phyloP scores from a whole-genome alignment of 2,329 filamentous ascomycete species.

The Shiraia sp. region DNA sequence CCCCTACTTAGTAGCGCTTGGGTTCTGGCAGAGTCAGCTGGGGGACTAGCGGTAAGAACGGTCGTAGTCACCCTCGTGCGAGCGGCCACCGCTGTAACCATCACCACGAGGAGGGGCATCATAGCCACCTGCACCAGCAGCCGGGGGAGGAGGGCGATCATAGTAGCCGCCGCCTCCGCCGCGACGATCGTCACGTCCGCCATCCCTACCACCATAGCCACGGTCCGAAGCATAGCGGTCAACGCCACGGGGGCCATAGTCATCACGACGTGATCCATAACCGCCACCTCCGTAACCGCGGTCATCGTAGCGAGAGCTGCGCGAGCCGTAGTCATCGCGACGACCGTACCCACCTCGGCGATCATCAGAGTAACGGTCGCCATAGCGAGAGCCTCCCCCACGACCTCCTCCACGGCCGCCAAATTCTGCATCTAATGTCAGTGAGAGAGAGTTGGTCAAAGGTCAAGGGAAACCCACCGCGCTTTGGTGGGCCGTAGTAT shows the following conservation, averaged over 20 bases:
- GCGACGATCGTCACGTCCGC: slow-evolving; percentile 55
- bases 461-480: slow-evolving; percentile 65
- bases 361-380: slow-evolving; percentile 52
- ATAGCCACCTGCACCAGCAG: slow-evolving; percentile 34
- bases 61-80: slow-evolving; percentile 51
- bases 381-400: slow-evolving; percentile 53
- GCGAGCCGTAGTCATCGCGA: slow-evolving; percentile 54
- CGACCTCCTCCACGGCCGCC: slow-evolving; percentile 52
- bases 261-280: slow-evolving; percentile 48
- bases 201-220: slow-evolving; percentile 58
- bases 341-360: slow-evolving; percentile 50
- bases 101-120: slow-evolving; percentile 44
- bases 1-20: slow-evolving; percentile 41
- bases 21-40: slow-evolving; percentile 43
- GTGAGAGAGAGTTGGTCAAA: slow-evolving; percentile 4
- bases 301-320: slow-evolving; percentile 44
- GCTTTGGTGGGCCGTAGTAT: slow-evolving; percentile 98
- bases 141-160: slow-evolving; percentile 56
- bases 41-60: slow-evolving; percentile 46
- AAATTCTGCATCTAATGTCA: slow-evolving; percentile 45
- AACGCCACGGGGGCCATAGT: slow-evolving; percentile 45
- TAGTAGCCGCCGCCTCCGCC: slow-evolving; percentile 62
- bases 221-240: slow-evolving; percentile 66
- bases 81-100: slow-evolving; percentile 43
- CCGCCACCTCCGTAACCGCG: slow-evolving; percentile 59